Conservation (phyloP, 2,329 filamentous ascomycete genomes). For the Myriosclerotinia curreyana region DNA sequence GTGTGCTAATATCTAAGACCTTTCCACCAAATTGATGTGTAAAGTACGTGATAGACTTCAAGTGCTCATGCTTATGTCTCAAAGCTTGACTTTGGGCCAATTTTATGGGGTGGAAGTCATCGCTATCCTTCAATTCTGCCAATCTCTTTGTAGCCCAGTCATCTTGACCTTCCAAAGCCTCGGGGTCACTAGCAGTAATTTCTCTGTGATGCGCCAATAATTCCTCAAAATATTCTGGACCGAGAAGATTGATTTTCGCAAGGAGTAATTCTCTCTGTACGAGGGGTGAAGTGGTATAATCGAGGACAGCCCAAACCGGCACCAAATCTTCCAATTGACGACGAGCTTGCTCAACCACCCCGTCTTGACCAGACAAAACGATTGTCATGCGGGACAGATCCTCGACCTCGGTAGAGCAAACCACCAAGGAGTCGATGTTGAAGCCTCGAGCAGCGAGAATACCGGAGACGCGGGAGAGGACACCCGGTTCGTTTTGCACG, state of each 20-base stretch:
- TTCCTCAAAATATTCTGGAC: slow-evolving; percentile 98
- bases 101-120: slow-evolving; percentile 85
- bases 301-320: slow-evolving; percentile 95
- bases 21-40: slow-evolving; percentile 98
- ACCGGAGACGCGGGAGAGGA: slow-evolving; percentile 91
- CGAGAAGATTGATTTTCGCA: slow-evolving; percentile 94
- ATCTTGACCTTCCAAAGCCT: slow-evolving; percentile 41
- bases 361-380: slow-evolving; percentile 91
- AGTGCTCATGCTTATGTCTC: slow-evolving; percentile 94
- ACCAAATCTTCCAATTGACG: slow-evolving; percentile 95
- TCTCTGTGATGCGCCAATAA: slow-evolving; percentile 92
- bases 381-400: slow-evolving; percentile 99
- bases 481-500: slow-evolving; percentile 97
- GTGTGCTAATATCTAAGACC: slow-evolving; percentile 95
- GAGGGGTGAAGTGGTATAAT: slow-evolving; percentile 88
- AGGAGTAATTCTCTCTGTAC: slow-evolving; percentile 94
- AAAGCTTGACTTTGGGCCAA: slow-evolving; percentile 84
- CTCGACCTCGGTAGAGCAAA: slow-evolving; percentile 96
- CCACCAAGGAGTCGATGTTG: slow-evolving; percentile 98
- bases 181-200: slow-evolving; percentile 56
- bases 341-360: slow-evolving; percentile 94
- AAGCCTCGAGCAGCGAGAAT: slow-evolving; percentile 95
- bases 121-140: slow-evolving; percentile 30
- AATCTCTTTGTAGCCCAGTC: slow-evolving; percentile 40
- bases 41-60: slow-evolving; percentile 93